phyloP scores from a whole-genome alignment of 768 basidiomycete species.

The Phanerochaete carnosa region DNA sequence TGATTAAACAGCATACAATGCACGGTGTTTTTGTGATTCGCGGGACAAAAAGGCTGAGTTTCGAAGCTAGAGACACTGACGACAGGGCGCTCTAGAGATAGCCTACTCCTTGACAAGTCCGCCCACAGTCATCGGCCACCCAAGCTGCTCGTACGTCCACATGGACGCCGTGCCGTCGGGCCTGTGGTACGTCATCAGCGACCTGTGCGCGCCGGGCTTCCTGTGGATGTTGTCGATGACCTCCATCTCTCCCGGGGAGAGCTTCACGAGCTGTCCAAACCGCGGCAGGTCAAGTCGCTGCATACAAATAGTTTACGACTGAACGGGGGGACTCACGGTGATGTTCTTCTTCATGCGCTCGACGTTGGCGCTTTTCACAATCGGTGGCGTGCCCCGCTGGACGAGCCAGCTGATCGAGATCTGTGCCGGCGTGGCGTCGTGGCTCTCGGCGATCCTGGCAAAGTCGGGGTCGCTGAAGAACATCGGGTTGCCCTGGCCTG shows the following conservation, averaged over 20 bases:
- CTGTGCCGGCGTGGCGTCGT: conserved; percentile 47
- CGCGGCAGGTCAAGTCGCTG: neutral
- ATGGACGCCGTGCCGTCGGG: conserved; percentile 3
- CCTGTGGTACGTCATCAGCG: conserved; percentile 18
- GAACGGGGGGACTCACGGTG: conserved; percentile 28
- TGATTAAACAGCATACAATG: too few relatives aligned
- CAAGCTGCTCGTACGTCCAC: conserved; percentile 18
- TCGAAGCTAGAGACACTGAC: neutral
- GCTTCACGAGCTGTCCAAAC: neutral
- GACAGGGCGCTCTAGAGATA: neutral
- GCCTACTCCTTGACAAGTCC: neutral
- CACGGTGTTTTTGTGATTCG: too few relatives aligned
- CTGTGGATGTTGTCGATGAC: conserved; percentile 39
- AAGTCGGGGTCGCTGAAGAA: conserved; percentile 32
- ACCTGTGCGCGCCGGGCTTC: conserved; percentile 38
- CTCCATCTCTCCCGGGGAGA: conserved; percentile 31
- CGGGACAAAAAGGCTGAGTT: too few relatives aligned
- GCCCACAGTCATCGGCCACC: conserved; percentile 9
- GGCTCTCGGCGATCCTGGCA: conserved; percentile 23
- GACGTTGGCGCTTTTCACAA: conserved; percentile 48
- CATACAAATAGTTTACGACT: neutral
- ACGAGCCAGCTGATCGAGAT: conserved; percentile 55
- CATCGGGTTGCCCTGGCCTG: conserved; percentile 20
- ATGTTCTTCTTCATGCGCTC: conserved; percentile 54
- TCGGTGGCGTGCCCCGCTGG: conserved; percentile 48